A percentile compares a stretch with the other conserved stretches of the same genome.
Conservation (phyloP, 768 basidiomycete genomes). For the Aureoboletus auriporus region DNA sequence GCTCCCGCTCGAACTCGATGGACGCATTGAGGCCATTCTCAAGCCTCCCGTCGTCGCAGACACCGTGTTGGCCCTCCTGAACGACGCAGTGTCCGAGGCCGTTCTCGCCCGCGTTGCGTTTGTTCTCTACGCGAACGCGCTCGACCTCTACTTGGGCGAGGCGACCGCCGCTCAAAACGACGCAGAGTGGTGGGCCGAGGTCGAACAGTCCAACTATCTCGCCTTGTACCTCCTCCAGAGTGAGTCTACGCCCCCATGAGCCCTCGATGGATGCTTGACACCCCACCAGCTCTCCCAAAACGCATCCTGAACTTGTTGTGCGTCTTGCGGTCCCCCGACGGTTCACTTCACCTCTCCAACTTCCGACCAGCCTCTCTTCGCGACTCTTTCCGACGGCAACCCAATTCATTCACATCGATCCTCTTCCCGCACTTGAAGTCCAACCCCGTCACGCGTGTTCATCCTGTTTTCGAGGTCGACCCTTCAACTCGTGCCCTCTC, state of each 20-base stretch:
- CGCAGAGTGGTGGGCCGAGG: conserved; percentile 80
- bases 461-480: conserved; percentile 5
- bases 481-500: conserved; percentile 5
- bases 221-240: conserved; percentile 75
- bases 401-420: conserved; percentile 48
- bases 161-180: conserved; percentile 71
- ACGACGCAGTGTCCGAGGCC: conserved; percentile 5
- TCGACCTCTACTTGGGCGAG: conserved; percentile 62
- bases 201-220: conserved; percentile 55
- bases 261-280: conserved; percentile 2
- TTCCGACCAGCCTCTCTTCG: conserved; percentile 48
- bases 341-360: conserved; percentile 43
- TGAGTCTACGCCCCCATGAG: conserved; percentile 33
- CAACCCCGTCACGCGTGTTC: conserved; percentile 20
- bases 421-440: conserved; percentile 63
- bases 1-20: conserved; percentile 6
- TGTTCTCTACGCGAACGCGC: conserved; percentile 58
- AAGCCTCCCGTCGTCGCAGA: conserved; percentile 17
- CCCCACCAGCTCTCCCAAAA: conserved; percentile 22
- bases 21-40: conserved; percentile 17
- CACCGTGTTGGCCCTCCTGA: conserved; percentile 14
- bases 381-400: conserved; percentile 46
- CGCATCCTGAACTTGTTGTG: conserved; percentile 33
- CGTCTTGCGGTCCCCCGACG: conserved; percentile 39
- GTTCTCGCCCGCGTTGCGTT: conserved; percentile 49